These are phyloP conservation scores for Saururus chinensis DNA, from an alignment of 164 flowering plant genomes.

Conservation along the genomic window DNA sequence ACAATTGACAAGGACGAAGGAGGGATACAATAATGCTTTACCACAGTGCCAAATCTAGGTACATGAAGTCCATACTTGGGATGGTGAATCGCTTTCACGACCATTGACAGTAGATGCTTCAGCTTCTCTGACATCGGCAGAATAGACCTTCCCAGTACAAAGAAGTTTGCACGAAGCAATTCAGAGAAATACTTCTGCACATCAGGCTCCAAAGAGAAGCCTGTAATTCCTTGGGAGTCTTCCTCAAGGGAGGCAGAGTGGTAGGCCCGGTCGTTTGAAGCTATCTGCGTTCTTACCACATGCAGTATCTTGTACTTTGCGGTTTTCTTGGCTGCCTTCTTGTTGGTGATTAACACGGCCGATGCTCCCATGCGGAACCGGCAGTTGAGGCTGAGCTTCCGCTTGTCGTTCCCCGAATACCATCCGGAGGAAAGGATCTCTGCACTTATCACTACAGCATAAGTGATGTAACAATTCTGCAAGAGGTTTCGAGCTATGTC, in stretches of 20 bases:
- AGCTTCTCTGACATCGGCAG: neutral
- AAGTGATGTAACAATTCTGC: neutral
- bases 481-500: neutral
- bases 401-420: neutral
- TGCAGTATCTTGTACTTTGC: neutral
- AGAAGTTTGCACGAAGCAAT: neutral
- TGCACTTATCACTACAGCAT: neutral
- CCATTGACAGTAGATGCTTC: neutral
- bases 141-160: neutral
- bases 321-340: neutral
- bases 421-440: neutral
- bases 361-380: neutral
- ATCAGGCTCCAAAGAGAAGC: neutral
- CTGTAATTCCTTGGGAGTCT: neutral
- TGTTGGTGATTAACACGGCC: neutral
- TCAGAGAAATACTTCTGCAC: neutral
- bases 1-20: slow-evolving; percentile 36
- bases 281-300: neutral
- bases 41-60: slow-evolving; percentile 26
- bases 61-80: slow-evolving; percentile 23
- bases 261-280: neutral
- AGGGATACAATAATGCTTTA: slow-evolving; percentile 32
- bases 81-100: slow-evolving; percentile 12
- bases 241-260: neutral
- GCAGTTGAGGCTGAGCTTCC: no score